A percentile compares a stretch with the other conserved stretches of the same genome.
phyloP scores from a whole-genome alignment of 2,329 filamentous ascomycete species.

The Fusarium caatingaense region DNA sequence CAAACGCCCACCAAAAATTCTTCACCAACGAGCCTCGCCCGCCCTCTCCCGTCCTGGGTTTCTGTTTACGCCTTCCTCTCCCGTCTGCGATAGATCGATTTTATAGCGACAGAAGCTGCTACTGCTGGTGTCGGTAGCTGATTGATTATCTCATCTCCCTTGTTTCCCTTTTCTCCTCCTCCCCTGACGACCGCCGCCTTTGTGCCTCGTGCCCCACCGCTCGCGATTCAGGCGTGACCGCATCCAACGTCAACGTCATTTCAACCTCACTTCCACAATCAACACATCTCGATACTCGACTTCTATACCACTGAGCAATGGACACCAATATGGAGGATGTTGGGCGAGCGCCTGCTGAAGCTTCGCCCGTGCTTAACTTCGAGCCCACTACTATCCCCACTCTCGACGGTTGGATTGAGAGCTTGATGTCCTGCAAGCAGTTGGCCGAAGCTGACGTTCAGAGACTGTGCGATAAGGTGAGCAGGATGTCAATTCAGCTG shows the following conservation, averaged over 20 bases:
- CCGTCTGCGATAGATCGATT: constrained; percentile 32
- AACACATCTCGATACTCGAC: constrained; percentile 21
- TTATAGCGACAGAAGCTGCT: constrained; percentile 25
- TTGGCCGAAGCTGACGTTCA: constrained; percentile 93
- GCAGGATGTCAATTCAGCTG: constrained; percentile 16
- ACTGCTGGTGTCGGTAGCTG: constrained; percentile 40
- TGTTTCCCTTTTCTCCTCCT: constrained; percentile 32
- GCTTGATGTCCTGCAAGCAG: constrained; percentile 98
- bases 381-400: constrained; percentile 93
- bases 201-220: constrained; percentile 48
- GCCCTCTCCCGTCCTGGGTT: constrained; percentile 3
- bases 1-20: constrained; percentile 40
- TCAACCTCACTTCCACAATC: constrained; percentile 35
- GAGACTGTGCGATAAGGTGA: constrained; percentile 96
- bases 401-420: constrained; percentile 98
- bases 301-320: constrained; percentile 63
- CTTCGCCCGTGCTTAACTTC: constrained; percentile 72
- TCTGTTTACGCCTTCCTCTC: neutral
- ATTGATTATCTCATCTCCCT: constrained; percentile 30
- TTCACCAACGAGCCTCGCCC: constrained; percentile 29
- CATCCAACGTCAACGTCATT: constrained; percentile 48
- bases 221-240: constrained; percentile 48
- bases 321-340: constrained; percentile 99
- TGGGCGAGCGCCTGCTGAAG: constrained; percentile 82
- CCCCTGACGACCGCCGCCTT: constrained; percentile 44